A percentile compares a stretch with the other conserved stretches of the same genome.
These are phyloP conservation scores for Rhizopus sp. DNA, from an alignment of 371 early-diverging fungal genomes.

Conservation along the genomic window DNA sequence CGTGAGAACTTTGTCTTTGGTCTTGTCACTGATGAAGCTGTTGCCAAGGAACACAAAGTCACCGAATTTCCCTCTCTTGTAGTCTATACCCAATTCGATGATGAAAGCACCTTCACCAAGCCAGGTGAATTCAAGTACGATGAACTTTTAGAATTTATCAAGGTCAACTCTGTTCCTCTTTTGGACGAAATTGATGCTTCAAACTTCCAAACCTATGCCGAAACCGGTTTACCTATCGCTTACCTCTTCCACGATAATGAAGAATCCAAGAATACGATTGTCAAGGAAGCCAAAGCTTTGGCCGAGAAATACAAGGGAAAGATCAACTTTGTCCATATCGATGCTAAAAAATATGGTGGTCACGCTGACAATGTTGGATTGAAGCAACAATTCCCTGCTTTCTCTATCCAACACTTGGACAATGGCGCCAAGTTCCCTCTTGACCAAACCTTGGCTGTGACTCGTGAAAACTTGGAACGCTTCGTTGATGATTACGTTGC, in stretches of 20 bases:
- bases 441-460: slow-evolving; percentile 66
- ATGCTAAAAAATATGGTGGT: slow-evolving; percentile 80
- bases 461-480: slow-evolving; percentile 53
- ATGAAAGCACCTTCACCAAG: slow-evolving; percentile 66
- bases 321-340: slow-evolving; percentile 85
- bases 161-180: slow-evolving; percentile 77
- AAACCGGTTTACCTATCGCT: slow-evolving; percentile 83
- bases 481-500: slow-evolving; percentile 69
- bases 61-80: slow-evolving; percentile 68
- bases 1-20: slow-evolving; percentile 90
- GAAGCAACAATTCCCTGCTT: slow-evolving; percentile 88
- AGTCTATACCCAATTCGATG: slow-evolving; percentile 91
- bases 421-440: slow-evolving; percentile 81
- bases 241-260: slow-evolving; percentile 79
- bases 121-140: slow-evolving; percentile 52
- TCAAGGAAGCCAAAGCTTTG: slow-evolving; percentile 61
- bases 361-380: slow-evolving; percentile 87
- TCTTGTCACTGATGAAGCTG: slow-evolving; percentile 60
- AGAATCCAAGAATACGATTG: slow-evolving; percentile 60
- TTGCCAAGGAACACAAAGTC: slow-evolving; percentile 46
- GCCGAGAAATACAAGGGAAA: slow-evolving; percentile 87
- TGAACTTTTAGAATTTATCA: slow-evolving; percentile 69
- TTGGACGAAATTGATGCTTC: slow-evolving; percentile 89
- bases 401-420: slow-evolving; percentile 81
- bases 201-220: slow-evolving; percentile 84